Percentiles rank a stretch among this genome's conserved stretches.
Conservation (phyloP, 73 alveolate species). For the Tetrahymena malaccensis region DNA sequence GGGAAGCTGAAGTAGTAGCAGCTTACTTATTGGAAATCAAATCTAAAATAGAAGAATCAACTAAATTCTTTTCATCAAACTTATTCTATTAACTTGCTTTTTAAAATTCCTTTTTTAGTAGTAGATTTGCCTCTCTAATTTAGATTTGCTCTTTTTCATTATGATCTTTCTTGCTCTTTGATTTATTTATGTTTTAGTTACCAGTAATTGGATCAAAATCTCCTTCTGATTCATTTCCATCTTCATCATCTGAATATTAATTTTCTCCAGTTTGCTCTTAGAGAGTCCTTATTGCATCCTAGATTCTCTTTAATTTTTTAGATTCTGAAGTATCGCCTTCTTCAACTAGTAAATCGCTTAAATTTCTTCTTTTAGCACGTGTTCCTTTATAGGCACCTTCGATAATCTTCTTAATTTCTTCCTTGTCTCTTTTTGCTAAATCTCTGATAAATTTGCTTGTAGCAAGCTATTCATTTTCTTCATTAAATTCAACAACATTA, state of each 20-base stretch:
- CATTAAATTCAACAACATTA: neutral
- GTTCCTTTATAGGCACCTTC: neutral
- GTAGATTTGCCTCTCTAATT: neutral
- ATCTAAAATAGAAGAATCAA: neutral
- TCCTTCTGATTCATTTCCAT: neutral
- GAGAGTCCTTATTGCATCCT: neutral
- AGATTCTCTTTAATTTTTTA: neutral
- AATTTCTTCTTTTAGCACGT: neutral
- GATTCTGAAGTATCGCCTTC: neutral
- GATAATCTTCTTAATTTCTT: neutral
- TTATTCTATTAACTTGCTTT: neutral
- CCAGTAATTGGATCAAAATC: neutral
- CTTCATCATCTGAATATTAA: neutral
- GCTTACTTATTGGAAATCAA: neutral
- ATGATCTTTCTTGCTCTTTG: neutral
- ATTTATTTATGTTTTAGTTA: neutral
- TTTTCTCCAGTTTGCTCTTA: neutral
- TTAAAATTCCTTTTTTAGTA: neutral
- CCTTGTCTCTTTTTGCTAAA: neutral
- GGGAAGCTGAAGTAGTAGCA: neutral
- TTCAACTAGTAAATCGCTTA: neutral
- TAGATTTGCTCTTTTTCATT: neutral
- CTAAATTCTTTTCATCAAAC: neutral
- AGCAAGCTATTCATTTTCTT: neutral
- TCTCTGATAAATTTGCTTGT: neutral